Conservation (phyloP, 2,329 filamentous ascomycete genomes). For the Microsporum canis region DNA sequence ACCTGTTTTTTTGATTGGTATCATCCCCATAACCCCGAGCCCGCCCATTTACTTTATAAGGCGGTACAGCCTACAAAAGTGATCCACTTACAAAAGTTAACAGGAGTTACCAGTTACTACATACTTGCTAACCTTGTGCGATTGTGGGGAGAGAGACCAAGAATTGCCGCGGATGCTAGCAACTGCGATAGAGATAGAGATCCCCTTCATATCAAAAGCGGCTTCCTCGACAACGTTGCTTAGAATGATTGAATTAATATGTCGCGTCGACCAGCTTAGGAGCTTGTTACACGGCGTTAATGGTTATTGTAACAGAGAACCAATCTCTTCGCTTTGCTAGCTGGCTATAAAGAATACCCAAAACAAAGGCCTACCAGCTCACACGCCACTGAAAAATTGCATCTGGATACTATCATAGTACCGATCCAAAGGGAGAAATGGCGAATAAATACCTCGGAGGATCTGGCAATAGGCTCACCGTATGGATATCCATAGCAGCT, state of each 20-base stretch:
- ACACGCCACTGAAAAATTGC: not conserved
- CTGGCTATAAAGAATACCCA: not conserved
- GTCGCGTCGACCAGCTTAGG: not conserved
- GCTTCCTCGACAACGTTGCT: not conserved
- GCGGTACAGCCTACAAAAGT: not conserved
- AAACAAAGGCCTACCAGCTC: not conserved
- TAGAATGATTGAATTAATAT: not conserved
- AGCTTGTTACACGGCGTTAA: not conserved
- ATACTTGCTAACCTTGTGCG: not conserved
- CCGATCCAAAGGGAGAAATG: slow-evolving; percentile 21
- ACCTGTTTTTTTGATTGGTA: no score
- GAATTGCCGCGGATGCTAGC: not conserved
- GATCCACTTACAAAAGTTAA: not conserved
- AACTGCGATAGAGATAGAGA: not conserved
- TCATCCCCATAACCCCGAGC: no score
- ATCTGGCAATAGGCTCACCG: slow-evolving; percentile 40
- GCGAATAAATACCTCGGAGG: slow-evolving; percentile 41
- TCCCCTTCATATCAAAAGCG: not conserved
- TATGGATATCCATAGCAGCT: slow-evolving; percentile 43
- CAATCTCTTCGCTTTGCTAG: not conserved
- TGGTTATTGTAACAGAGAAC: no score
- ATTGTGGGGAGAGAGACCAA: not conserved
- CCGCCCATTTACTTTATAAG: no score
- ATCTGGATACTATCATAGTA: not conserved
- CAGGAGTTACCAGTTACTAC: not conserved